Evolutionary conservation across 2,329 filamentous ascomycete species (phyloP).

Genomic region (Penicillium griseofulvum): DNA sequence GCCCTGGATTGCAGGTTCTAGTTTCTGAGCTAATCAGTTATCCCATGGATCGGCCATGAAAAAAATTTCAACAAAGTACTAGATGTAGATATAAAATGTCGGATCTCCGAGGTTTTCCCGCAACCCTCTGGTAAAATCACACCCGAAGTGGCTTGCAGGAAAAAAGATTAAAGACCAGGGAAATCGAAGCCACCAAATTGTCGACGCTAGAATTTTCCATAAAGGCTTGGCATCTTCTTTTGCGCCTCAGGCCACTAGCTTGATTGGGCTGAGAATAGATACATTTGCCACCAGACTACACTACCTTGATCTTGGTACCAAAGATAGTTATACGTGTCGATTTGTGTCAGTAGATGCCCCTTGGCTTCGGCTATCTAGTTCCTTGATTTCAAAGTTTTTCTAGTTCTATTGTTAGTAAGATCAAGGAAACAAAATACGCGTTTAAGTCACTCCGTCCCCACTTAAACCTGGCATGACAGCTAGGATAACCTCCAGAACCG

Average conservation of each 20-base stretch:
- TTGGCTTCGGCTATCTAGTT: accelerated
- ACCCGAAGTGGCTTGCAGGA: neutral
- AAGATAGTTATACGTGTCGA: neutral
- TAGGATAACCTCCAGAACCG: neutral
- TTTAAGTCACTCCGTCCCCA: constrained; percentile 3
- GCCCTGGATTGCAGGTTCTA: too few species aligned
- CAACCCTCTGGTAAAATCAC: neutral
- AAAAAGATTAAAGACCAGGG: neutral
- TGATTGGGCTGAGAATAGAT: neutral
- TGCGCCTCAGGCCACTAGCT: neutral
- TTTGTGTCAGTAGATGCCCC: accelerated
- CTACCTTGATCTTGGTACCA: constrained; percentile 1
- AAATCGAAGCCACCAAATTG: neutral
- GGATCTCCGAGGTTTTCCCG: neutral
- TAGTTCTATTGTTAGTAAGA: neutral
- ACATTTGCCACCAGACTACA: neutral
- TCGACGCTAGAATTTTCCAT: constrained; percentile 1
- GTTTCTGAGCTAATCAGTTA: neutral
- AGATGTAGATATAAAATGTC: neutral
- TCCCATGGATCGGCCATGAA: too few species aligned
- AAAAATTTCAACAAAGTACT: neutral
- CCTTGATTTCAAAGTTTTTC: accelerated
- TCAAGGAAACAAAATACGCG: constrained; percentile 3
- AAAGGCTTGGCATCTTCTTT: neutral
- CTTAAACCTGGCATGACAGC: neutral